phyloP scores from a whole-genome alignment of 129 eudicot species.

The Ambrosia trifida region DNA sequence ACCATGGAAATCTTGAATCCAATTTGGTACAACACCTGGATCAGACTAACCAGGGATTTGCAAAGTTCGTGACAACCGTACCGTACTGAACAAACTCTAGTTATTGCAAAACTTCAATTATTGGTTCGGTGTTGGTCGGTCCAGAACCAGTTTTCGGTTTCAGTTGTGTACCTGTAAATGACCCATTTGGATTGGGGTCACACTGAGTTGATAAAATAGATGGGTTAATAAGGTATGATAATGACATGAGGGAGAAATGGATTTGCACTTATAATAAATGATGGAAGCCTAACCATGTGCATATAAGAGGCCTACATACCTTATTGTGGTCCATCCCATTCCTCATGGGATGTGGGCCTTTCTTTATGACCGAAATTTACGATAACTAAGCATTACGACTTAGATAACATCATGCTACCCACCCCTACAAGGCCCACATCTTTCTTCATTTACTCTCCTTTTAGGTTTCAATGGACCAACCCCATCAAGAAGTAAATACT shows the following conservation, averaged over 20 bases:
- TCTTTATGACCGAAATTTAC: slow-evolving; percentile 23
- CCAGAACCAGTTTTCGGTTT: not conserved
- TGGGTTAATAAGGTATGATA: slow-evolving; percentile 18
- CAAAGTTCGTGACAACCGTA: not conserved
- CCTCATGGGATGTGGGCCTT: slow-evolving; percentile 34
- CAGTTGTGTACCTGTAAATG: not conserved
- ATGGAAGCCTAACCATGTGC: slow-evolving; percentile 22
- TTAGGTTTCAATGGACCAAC: not conserved
- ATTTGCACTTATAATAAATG: slow-evolving; percentile 12
- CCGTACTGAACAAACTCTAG: not conserved
- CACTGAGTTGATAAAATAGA: too few species aligned
- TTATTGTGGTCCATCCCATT: slow-evolving; percentile 30
- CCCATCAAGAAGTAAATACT: not conserved
- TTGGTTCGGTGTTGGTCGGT: not conserved
- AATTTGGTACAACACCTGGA: too few species aligned
- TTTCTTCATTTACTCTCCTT: slow-evolving; percentile 10
- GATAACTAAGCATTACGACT: slow-evolving; percentile 19
- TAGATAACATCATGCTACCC: slow-evolving; percentile 6
- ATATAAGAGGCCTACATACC: slow-evolving; percentile 35
- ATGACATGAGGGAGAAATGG: slow-evolving; percentile 16
- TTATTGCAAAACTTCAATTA: not conserved
- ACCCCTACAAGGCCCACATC: slow-evolving; percentile 1
- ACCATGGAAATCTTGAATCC: too few species aligned
- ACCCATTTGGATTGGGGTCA: not conserved
- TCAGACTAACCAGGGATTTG: not conserved